These are phyloP conservation scores for Abortiporus biennis DNA, from an alignment of 1,284 basidiomycete genomes.

Conservation along the genomic window DNA sequence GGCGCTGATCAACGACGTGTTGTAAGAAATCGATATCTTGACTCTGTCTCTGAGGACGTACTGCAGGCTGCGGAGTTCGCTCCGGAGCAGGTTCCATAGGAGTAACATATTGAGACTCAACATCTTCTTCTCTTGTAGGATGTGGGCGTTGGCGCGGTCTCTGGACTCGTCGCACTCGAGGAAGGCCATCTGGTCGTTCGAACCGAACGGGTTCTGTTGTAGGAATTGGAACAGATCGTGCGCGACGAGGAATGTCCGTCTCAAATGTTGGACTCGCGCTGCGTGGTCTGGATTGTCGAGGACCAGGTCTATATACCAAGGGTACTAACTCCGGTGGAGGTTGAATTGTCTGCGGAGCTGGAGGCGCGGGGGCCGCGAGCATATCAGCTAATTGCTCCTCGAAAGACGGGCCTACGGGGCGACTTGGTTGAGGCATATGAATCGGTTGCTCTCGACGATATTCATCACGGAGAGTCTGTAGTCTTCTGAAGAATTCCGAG, in stretches of 20 bases:
- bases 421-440: conserved; percentile 34
- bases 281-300: conserved; percentile 32
- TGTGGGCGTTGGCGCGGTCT: neutral
- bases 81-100: too few species aligned
- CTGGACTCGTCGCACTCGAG: conserved; percentile 4
- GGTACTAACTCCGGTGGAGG: conserved; percentile 48
- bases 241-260: conserved; percentile 21
- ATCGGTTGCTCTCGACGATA: conserved; percentile 22
- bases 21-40: too few species aligned
- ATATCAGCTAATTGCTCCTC: conserved; percentile 58
- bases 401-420: conserved; percentile 39
- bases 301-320: conserved; percentile 47
- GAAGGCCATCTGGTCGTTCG: conserved; percentile 3
- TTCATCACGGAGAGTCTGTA: conserved; percentile 18
- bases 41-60: too few species aligned
- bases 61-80: too few species aligned
- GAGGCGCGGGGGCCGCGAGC: conserved; percentile 35
- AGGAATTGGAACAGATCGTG: conserved; percentile 22
- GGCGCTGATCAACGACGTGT: too few species aligned
- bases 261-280: conserved; percentile 37
- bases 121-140: too few species aligned
- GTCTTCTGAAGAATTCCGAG: conserved; percentile 21
- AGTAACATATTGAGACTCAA: too few species aligned
- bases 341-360: conserved; percentile 35
- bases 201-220: conserved; percentile 12